Conservation (phyloP, 805 yeast genomes). For the Spathaspora boniae region DNA sequence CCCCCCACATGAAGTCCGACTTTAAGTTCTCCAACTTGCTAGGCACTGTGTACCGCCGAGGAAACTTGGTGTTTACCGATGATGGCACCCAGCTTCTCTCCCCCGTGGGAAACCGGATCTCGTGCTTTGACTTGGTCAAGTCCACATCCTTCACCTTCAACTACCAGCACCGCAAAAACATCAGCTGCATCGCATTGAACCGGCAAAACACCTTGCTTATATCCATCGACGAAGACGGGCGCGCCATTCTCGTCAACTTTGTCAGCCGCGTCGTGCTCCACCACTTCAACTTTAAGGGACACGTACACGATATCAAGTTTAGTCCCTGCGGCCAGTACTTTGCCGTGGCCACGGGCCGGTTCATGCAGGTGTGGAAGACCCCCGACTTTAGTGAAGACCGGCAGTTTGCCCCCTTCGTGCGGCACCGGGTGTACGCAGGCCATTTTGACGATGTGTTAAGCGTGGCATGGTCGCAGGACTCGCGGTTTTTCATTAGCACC, state of each 20-base stretch:
- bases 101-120: conserved; percentile 93
- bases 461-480: conserved; percentile 85
- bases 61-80: conserved; percentile 80
- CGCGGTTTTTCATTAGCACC: conserved; percentile 80
- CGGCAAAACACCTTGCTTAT: conserved; percentile 75
- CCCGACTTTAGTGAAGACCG: conserved; percentile 78
- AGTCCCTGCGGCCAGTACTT: conserved; percentile 86
- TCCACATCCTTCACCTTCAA: conserved; percentile 85
- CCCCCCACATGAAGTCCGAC: conserved; percentile 72
- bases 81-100: conserved; percentile 82
- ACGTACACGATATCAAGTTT: conserved; percentile 70
- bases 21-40: conserved; percentile 81
- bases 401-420: conserved; percentile 93
- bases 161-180: conserved; percentile 88
- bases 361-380: conserved; percentile 90
- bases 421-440: conserved; percentile 87
- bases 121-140: conserved; percentile 81
- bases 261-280: conserved; percentile 80
- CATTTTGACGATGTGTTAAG: conserved; percentile 81
- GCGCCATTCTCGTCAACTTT: conserved; percentile 89
- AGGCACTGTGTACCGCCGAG: conserved; percentile 93
- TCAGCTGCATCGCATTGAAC: conserved; percentile 76
- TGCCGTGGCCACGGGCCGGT: conserved; percentile 80
- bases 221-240: conserved; percentile 86
- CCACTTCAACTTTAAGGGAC: conserved; percentile 88